Conservation (phyloP, 306 rosid species). For the Mimosa bimucronata region DNA sequence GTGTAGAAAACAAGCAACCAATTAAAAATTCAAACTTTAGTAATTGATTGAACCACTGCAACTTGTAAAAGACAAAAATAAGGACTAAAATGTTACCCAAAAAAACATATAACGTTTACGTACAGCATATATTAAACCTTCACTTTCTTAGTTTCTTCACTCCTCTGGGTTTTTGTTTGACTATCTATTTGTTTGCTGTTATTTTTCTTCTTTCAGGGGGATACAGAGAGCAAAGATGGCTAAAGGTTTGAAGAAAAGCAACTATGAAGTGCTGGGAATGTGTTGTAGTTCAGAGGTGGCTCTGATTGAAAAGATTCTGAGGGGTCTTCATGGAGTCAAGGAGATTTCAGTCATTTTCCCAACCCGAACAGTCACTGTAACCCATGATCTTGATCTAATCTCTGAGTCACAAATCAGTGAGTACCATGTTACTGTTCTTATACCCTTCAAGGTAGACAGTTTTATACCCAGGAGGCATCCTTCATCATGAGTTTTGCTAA, state of each 20-base stretch:
- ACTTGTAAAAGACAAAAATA: background rate
- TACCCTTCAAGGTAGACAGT: background rate
- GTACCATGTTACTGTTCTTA: background rate
- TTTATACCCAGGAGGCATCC: background rate
- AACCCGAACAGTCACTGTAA: conserved; percentile 69
- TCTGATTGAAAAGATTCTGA: conserved; percentile 68
- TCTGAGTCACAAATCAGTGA: conserved; percentile 80
- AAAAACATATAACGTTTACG: background rate
- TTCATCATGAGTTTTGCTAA: background rate
- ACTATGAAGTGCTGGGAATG: conserved; percentile 84
- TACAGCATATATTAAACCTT: background rate
- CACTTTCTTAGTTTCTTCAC: background rate
- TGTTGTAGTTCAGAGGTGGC: conserved; percentile 84
- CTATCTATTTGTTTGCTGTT: background rate
- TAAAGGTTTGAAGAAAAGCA: conserved; percentile 59
- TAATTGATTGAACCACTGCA: background rate
- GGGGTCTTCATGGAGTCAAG: conserved; percentile 68
- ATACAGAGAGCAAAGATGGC: conserved; percentile 24
- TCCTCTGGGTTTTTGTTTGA: conserved; percentile 5
- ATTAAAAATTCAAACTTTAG: background rate
- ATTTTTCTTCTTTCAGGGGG: conserved; percentile 11
- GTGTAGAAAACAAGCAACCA: background rate
- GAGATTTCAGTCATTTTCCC: conserved; percentile 65
- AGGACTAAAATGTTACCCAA: background rate
- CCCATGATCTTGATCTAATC: conserved; percentile 64